phyloP scores from a whole-genome alignment of 106 monocot genomes.

The Acanthochlamys bracteata region DNA sequence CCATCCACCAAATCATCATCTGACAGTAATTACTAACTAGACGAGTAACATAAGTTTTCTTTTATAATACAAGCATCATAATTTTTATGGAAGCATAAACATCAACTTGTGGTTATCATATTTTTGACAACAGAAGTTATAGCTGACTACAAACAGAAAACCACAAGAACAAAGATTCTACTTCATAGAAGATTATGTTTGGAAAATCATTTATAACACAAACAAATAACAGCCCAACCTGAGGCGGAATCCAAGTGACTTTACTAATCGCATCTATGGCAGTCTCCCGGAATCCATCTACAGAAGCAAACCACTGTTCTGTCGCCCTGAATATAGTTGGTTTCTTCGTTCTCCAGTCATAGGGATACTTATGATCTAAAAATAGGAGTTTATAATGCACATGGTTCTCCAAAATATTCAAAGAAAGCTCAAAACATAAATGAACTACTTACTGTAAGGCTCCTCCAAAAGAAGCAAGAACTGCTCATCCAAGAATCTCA shows the following conservation, averaged over 20 bases:
- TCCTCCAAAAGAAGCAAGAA: constrained; percentile 67
- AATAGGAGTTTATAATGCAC: too few species aligned
- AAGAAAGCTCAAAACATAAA: neutral
- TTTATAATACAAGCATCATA: too few species aligned
- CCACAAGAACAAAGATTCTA: too few species aligned
- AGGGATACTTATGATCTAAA: constrained; percentile 96
- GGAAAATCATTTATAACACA: neutral
- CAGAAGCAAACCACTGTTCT: constrained; percentile 96
- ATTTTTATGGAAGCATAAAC: too few species aligned
- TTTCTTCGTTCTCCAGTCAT: constrained; percentile 99
- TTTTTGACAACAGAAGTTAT: too few species aligned
- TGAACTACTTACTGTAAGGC: constrained; percentile 70
- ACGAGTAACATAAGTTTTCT: too few species aligned
- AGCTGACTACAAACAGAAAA: too few species aligned
- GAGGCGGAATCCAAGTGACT: constrained; percentile 86
- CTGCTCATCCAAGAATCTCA: constrained; percentile 58
- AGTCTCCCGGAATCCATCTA: constrained; percentile 81
- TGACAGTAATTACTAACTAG: too few species aligned
- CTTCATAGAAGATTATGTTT: neutral
- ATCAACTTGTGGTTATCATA: too few species aligned
- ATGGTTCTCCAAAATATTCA: too few species aligned
- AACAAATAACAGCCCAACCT: constrained; percentile 31
- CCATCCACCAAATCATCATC: too few species aligned
- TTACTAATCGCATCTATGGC: constrained; percentile 81
- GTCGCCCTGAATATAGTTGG: constrained; percentile 99